Evolutionary conservation across 805 yeast genomes (phyloP).

Genomic region (Cyberlindnera amylophila): DNA sequence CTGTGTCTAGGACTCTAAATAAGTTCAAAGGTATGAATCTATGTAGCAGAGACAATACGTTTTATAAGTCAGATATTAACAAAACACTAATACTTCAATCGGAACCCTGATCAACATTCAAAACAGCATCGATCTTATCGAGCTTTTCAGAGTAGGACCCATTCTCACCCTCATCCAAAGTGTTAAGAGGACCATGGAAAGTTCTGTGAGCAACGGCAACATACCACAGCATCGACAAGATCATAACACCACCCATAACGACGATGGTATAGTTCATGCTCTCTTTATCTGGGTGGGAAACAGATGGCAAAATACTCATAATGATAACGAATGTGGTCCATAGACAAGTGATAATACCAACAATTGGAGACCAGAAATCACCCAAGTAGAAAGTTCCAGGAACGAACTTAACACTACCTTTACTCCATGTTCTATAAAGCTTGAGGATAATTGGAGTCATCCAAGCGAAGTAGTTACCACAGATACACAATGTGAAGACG

Average conservation of each 20-base stretch:
- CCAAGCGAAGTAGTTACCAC: conserved; percentile 65
- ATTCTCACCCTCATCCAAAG: not conserved
- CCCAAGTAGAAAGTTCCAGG: conserved; percentile 70
- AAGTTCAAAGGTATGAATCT: too few species aligned
- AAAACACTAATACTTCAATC: too few species aligned
- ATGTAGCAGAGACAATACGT: too few species aligned
- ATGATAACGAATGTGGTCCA: conserved; percentile 51
- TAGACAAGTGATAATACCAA: conserved; percentile 42
- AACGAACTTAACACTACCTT: conserved; percentile 32
- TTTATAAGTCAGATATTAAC: too few species aligned
- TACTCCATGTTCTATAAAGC: conserved; percentile 28
- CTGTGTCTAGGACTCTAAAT: too few species aligned
- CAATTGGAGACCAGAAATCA: conserved; percentile 33
- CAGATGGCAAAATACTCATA: conserved; percentile 57
- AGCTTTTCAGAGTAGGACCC: not conserved
- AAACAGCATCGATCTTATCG: not conserved
- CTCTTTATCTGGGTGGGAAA: conserved; percentile 31
- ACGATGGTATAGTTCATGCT: conserved; percentile 70
- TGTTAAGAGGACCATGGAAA: conserved; percentile 50
- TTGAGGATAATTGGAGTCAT: conserved; percentile 53
- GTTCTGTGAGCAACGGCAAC: conserved; percentile 47
- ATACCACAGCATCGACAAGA: conserved; percentile 49
- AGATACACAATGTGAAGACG: conserved; percentile 59
- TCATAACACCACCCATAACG: conserved; percentile 59
- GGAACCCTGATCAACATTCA: too few species aligned